Evolutionary conservation across 208 protist genomes (phyloP), one percentile per base, ranked within the genome.

Genomic region (Kentomonas sorsogonicus): DNA sequence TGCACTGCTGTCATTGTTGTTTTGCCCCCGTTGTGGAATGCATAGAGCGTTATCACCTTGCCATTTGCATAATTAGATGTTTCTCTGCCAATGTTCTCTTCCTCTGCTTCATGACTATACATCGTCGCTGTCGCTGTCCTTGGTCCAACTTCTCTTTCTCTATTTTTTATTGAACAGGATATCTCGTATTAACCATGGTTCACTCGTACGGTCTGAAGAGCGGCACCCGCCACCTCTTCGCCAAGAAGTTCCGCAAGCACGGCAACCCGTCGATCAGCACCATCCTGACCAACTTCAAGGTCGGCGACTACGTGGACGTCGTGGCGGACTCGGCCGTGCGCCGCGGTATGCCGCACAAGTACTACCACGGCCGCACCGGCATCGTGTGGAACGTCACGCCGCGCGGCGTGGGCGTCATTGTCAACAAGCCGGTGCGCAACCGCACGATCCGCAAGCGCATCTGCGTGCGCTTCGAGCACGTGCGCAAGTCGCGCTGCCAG

Each of bases 361-460:
- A 97, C 90, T 99, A 99, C 96, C 98, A 99, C 79, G 99, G 99
- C 61, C 97, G 95, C 75, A 99, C 99, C 56, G 99, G 99, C 62
- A 83, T 90, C 59, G 96, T 99, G 27, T 99, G 97, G 97, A 99
- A 99, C 86, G 94, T 99, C 33, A 98, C 97, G 47, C 93, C 89
- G 59, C 91, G 96, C 59, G 97, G 98, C 48, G 80, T 99, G 43
- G 99, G 99, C 84, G 97, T 99, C 34, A 94, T 99, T 68, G 69
- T 99, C 58, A 99, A 99, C 96, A 99, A 99, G 93, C 89, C 73
- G 45, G 94, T 99, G 69, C 70, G 96, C 60, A 91, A 94, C 61
- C 91, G 97, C 71, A 98, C 99, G 63, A 82, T 99, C 40, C 83
- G 88, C 66, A 99, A 99, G 97, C 94, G 97, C 77, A 98, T 99